These are phyloP conservation scores for Zizania latifolia DNA, from an alignment of 176 grass and related monocot species.

Conservation along the genomic window DNA sequence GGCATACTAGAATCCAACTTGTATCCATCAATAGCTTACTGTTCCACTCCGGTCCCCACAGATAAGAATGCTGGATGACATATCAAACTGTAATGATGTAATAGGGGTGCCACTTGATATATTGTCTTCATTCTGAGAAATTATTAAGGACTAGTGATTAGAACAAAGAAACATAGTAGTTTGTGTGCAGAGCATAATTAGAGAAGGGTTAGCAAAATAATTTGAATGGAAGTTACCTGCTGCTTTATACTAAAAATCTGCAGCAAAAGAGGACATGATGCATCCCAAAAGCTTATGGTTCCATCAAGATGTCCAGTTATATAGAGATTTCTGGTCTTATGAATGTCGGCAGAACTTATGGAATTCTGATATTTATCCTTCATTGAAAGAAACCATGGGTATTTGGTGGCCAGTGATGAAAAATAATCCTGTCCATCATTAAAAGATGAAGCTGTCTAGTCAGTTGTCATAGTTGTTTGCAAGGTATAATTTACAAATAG, in stretches of 20 bases:
- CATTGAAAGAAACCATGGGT: slow-evolving; percentile 59
- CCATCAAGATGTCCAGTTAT: slow-evolving; percentile 92
- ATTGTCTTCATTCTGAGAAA: slow-evolving; percentile 59
- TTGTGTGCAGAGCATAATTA: neutral
- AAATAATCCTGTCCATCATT: slow-evolving; percentile 45
- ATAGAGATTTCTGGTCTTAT: slow-evolving; percentile 67
- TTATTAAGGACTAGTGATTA: slow-evolving; percentile 5
- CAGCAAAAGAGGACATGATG: slow-evolving; percentile 72
- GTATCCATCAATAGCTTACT: slow-evolving; percentile 27
- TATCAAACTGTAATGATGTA: slow-evolving; percentile 86
- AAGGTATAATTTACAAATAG: slow-evolving; percentile 27
- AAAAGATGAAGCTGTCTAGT: slow-evolving; percentile 22
- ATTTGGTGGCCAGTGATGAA: slow-evolving; percentile 54
- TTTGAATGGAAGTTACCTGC: slow-evolving; percentile 48
- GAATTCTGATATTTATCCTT: slow-evolving; percentile 61
- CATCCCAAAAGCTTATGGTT: slow-evolving; percentile 91
- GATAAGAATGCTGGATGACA: slow-evolving; percentile 62
- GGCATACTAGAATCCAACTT: neutral
- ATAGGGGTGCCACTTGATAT: slow-evolving; percentile 37
- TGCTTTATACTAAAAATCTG: slow-evolving; percentile 73
- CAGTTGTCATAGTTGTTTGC: slow-evolving; percentile 21
- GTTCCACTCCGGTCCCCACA: slow-evolving; percentile 64
- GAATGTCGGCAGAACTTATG: slow-evolving; percentile 42
- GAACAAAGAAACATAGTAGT: neutral
- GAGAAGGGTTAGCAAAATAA: slow-evolving; percentile 12